Base-by-base conservation (phyloP, 2,329 filamentous ascomycete genomes). In the Fusarium goolgardi region DNA sequence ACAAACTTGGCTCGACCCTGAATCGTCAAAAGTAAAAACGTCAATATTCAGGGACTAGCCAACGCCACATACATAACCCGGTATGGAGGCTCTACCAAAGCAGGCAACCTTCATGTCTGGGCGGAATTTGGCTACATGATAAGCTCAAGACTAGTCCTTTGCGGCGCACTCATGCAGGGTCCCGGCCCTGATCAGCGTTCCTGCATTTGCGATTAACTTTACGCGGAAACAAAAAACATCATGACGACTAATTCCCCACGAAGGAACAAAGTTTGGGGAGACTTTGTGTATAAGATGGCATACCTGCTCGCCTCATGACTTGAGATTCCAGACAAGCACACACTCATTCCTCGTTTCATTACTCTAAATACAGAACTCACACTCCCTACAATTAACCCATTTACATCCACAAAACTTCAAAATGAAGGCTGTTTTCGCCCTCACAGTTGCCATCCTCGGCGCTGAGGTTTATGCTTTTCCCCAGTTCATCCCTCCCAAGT, bases 171-270 rank as follows among this genome's bases (percentile, higher is more conserved):
- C 35, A 58, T 63, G 59, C 39, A 35, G n/a, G 44, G 60, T 41
- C 60, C 60, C 60, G 59, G 13, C 45, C 52, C 18, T 37, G 34
- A 60, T 25, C 45, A 46, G 29, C 59, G 59, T 63, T 63, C 60
- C 60, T 63, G 47, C 18, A 32, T 49, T 11, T 12, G 6, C 5
- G 13, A 46, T 51, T 27, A 58, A 18, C 34, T 51, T 63, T 60
- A 6, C 4, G 10, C 20, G 13, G 13, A 5, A 23, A 23, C 12
- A 10, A 21, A 62, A 46, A 20, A 37, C n/a, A 25, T 25, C 12
- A 1, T 23, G 21, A 31, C 12, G 18, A 31, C 5, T 15, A 18
- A 15, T 20, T 51, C 10, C 40, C 35, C 9, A 12, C 12, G 2
- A 18, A 18, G 25, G 20, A 34, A 9, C 13, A 23, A 11, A 23